These are phyloP conservation scores for Blastobotrys ciferrii DNA, from an alignment of 1,139 yeast species.

Conservation along the genomic window DNA sequence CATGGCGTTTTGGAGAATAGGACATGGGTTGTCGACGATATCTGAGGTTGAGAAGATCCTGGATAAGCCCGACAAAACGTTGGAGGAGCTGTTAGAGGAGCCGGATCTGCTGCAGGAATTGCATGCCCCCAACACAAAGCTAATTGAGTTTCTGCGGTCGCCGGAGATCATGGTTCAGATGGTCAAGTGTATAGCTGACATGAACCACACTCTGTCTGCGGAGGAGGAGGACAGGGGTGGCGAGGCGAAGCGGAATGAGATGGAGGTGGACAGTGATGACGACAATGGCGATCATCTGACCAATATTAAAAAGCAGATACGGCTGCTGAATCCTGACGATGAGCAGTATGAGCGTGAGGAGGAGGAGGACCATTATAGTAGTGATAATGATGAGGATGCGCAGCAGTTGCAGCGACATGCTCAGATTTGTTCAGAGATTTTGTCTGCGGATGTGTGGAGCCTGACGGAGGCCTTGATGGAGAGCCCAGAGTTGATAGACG, in stretches of 20 bases:
- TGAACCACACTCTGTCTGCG: conserved; percentile 9
- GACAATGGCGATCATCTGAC: conserved; percentile 1
- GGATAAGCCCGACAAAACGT: conserved; percentile 52
- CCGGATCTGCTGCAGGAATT: conserved; percentile 83
- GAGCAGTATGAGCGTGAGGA: conserved; percentile 28
- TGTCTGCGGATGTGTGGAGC: conserved; percentile 93
- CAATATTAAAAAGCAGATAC: conserved; percentile 7
- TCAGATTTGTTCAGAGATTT: conserved; percentile 84
- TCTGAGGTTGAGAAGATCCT: conserved; percentile 73
- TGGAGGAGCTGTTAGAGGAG: conserved; percentile 76
- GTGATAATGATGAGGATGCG: conserved; percentile 16
- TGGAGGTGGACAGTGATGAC: conserved; percentile 9
- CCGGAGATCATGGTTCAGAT: conserved; percentile 64
- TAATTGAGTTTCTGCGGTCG: conserved; percentile 77
- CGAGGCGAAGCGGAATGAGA: neutral
- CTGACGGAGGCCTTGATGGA: conserved; percentile 90
- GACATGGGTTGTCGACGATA: conserved; percentile 75
- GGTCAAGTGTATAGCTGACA: conserved; percentile 63
- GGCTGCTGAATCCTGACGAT: conserved; percentile 17
- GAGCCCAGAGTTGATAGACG: conserved; percentile 58
- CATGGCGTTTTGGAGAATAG: conserved; percentile 83
- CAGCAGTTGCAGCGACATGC: conserved; percentile 60
- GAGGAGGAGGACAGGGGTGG: conserved; percentile 3
- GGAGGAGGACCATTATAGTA: conserved; percentile 11
- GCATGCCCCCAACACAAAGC: conserved; percentile 74